Conservation (phyloP, 768 basidiomycete genomes). For the Naganishia vaughanmartiniae region DNA sequence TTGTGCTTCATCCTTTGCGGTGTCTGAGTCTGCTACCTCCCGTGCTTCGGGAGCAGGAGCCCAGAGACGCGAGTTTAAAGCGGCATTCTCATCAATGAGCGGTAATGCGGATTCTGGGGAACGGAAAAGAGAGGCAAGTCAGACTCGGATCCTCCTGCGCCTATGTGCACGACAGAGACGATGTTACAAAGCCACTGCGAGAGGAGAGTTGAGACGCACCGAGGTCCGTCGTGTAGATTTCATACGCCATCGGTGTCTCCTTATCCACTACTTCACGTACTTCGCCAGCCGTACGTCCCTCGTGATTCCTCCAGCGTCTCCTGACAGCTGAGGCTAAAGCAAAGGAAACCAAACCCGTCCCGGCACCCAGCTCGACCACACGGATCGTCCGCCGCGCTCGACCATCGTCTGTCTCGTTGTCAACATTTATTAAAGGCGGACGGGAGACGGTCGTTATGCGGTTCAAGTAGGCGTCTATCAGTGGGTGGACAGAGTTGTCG, state of each 20-base stretch:
- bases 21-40: neutral
- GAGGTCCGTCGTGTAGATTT: constrained; percentile 1
- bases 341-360: constrained; percentile 77
- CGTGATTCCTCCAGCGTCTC: neutral
- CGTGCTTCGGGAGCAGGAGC: neutral
- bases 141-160: no score
- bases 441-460: neutral
- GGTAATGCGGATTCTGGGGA: constrained; percentile 72
- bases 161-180: no score
- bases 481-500: neutral
- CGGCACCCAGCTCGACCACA: constrained; percentile 73
- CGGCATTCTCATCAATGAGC: constrained; percentile 70
- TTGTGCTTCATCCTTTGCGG: no score
- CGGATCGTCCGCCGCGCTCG: neutral
- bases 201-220: neutral
- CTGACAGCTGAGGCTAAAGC: constrained; percentile 57
- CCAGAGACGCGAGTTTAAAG: constrained; percentile 51
- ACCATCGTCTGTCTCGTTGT: neutral
- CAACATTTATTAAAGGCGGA: neutral
- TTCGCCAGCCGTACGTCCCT: neutral
- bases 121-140: neutral
- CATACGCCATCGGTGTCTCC: constrained; percentile 66
- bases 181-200: no score
- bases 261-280: constrained; percentile 56
- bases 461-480: neutral